A percentile compares a stretch with the other conserved stretches of the same genome.
phyloP scores from a whole-genome alignment of 208 protist genomes.

The Angomonas ambiguus region DNA sequence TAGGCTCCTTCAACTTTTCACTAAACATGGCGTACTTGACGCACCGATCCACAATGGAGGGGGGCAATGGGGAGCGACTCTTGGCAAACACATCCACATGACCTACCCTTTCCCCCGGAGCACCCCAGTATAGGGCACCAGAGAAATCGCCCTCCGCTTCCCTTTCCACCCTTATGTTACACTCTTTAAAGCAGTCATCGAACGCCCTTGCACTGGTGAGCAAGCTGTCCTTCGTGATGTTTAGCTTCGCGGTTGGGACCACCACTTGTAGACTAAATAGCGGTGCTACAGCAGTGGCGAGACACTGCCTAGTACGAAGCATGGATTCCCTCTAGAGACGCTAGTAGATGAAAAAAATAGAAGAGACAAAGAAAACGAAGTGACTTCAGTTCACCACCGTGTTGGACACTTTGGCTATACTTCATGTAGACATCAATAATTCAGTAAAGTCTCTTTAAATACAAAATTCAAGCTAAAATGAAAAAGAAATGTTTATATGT shows the following conservation, averaged over 20 bases:
- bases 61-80: slow-evolving; percentile 6
- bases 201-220: neutral
- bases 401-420: no score
- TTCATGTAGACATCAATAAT: no score
- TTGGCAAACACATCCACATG: slow-evolving; percentile 15
- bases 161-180: neutral
- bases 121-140: neutral
- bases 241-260: neutral
- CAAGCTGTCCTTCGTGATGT: neutral
- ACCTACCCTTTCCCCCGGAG: neutral
- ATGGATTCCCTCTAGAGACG: neutral
- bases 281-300: neutral
- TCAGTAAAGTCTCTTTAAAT: no score
- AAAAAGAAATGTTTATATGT: neutral
- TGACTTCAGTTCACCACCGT: neutral
- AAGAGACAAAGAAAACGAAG: slow-evolving; percentile 1
- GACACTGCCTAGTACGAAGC: neutral
- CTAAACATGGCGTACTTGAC: slow-evolving; percentile 16
- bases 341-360: neutral
- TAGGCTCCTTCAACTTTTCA: slow-evolving; percentile 11
- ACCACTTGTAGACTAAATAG: slow-evolving; percentile 1
- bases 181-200: neutral
- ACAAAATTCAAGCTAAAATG: neutral
- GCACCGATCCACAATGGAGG: slow-evolving; percentile 9
- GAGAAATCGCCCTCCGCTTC: neutral